Evolutionary conservation across 345 rosid genomes (phyloP).

Genomic region (Rhodamnia argentea): DNA sequence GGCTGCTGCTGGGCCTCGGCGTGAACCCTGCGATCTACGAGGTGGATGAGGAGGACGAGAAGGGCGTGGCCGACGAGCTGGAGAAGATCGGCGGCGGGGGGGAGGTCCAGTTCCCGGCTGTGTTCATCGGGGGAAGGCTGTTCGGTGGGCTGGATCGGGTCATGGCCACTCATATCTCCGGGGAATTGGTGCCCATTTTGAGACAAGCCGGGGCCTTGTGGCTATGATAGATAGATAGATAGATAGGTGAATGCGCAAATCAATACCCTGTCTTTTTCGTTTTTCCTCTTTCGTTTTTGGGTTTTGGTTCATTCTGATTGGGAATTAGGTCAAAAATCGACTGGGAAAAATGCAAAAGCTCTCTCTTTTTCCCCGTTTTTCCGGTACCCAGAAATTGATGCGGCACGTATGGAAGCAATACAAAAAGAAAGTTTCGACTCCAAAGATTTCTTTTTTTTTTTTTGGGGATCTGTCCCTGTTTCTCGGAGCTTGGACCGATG

Average conservation of each 20-base stretch:
- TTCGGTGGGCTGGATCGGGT: slow-evolving; percentile 86
- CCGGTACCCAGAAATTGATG: neutral
- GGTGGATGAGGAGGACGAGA: slow-evolving; percentile 53
- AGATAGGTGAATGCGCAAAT: neutral
- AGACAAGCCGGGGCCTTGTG: slow-evolving; percentile 95
- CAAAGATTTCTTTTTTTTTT: neutral
- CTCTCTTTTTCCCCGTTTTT: neutral
- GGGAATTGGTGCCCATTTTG: slow-evolving; percentile 66
- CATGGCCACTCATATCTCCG: slow-evolving; percentile 92
- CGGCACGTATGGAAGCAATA: neutral
- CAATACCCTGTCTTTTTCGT: neutral
- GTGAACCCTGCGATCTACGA: slow-evolving; percentile 74
- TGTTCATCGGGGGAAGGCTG: slow-evolving; percentile 79
- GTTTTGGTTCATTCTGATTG: neutral
- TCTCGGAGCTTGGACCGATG: neutral
- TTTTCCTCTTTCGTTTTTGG: neutral
- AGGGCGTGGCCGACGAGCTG: slow-evolving; percentile 23
- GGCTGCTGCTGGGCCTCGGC: slow-evolving; percentile 63
- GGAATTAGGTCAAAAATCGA: neutral
- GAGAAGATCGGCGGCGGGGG: slow-evolving; percentile 1
- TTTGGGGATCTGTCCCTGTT: neutral
- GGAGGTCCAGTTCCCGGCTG: slow-evolving; percentile 56
- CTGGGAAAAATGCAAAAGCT: neutral
- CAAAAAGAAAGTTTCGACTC: neutral
- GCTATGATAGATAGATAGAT: slow-evolving; percentile 53